Evolutionary conservation across 129 eudicot genomes (phyloP), one percentile per base, ranked within the genome.

Genomic region (Pittosporum tobira): DNA sequence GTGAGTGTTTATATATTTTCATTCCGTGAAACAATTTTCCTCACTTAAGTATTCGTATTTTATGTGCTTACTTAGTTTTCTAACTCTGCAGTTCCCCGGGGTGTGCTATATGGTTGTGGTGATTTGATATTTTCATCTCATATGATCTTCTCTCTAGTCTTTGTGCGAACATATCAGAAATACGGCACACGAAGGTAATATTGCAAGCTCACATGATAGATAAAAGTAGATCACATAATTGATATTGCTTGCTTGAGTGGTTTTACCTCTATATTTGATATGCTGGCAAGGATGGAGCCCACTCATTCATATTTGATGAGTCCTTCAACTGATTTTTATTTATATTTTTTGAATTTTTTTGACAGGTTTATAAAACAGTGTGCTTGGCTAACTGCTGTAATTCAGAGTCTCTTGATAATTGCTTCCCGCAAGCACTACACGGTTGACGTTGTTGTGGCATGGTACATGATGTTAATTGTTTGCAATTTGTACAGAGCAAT

Each of bases 361-460:
- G 67, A 49, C 76, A 91, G 99, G 68, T 87, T 82, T 59, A 71
- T 93, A 43, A 93, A 93, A 75, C 96, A 83, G 75, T 69, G 79
- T 71, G 96, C 87, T 28, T 93, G 99, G 96, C 29, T 90, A 55
- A 65, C 68, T 42, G 95, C 63, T 34, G 73, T 86, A 60, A 64
- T 67, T 10, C 97, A 90, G 75, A 90, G 97, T 70, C 75, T 85
- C 54, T 76, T 90, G 81, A 90, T 90, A 20, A 67, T 93, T 34
- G 99, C 99, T 61, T 87, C 94, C 31, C 96, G 96, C 47, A 93
- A 93, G 62, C 95, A 90, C 73, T 90, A 90, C 76, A 77, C 94
- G 12, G 95, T 90, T 47, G 97, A 90, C 25, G 83, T 90, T 22
- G 70, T 90, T 49, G 89, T 90, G 68, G 97, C 97, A 53, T 90